These are phyloP conservation scores for Penicillium frequentans DNA, from an alignment of 2,329 filamentous ascomycete species.

Conservation along the genomic window DNA sequence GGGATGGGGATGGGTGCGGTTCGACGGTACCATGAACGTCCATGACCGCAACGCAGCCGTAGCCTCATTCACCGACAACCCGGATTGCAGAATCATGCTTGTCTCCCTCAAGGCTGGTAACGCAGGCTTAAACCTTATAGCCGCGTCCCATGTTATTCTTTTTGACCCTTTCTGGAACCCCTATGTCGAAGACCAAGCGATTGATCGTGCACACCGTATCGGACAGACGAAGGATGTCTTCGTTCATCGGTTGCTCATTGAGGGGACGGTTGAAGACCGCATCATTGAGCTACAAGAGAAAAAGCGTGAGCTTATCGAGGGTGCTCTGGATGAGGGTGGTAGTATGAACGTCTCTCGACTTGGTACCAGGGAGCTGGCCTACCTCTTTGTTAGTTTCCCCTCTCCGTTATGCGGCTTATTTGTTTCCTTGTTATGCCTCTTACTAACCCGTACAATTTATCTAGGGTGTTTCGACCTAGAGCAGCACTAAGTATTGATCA, in stretches of 20 bases:
- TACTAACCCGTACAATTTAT: constrained; percentile 6
- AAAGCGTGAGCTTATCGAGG: constrained; percentile 75
- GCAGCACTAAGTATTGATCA: neutral
- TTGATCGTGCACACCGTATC: constrained; percentile 86
- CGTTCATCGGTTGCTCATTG: constrained; percentile 76
- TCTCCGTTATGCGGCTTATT: neutral
- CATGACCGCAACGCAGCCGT: constrained; percentile 67
- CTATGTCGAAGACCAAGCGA: constrained; percentile 87
- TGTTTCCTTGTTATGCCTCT: neutral
- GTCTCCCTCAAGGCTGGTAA: constrained; percentile 80
- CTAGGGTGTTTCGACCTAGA: constrained; percentile 23
- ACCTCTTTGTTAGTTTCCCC: constrained; percentile 58
- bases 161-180: constrained; percentile 96
- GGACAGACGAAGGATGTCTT: constrained; percentile 73
- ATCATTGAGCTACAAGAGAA: constrained; percentile 76
- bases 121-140: constrained; percentile 80
- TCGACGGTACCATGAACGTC: constrained; percentile 74
- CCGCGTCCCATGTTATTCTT: constrained; percentile 82
- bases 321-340: constrained; percentile 75
- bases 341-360: constrained; percentile 67
- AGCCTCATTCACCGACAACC: constrained; percentile 64
- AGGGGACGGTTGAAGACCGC: constrained; percentile 81
- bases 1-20: constrained; percentile 63
- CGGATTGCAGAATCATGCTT: constrained; percentile 67
- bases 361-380: constrained; percentile 65